These are phyloP conservation scores for Pseudocercospora eumusae DNA, from an alignment of 2,329 filamentous ascomycete genomes.

Conservation along the genomic window DNA sequence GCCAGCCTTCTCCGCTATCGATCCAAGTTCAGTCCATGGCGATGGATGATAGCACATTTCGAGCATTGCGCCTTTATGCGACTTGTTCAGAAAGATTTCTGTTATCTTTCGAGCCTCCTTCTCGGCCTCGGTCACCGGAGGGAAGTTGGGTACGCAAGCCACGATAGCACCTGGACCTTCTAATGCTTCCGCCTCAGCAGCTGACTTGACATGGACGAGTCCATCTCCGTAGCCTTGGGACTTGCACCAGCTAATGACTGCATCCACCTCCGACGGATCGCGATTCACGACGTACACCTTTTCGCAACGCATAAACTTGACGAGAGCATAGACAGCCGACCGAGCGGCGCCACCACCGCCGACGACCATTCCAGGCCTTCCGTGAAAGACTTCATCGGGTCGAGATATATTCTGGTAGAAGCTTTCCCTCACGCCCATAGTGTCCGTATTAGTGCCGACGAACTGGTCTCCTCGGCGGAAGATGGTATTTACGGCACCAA, in stretches of 20 bases:
- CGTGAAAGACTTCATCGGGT: conserved; percentile 54
- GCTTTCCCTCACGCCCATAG: conserved; percentile 73
- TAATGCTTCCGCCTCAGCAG: conserved; percentile 60
- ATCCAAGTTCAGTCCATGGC: conserved; percentile 67
- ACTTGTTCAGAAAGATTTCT: conserved; percentile 52
- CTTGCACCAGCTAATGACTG: conserved; percentile 65
- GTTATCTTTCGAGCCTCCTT: conserved; percentile 59
- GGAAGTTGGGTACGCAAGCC: conserved; percentile 73
- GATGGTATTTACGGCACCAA: conserved; percentile 79
- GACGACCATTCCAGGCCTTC: conserved; percentile 69
- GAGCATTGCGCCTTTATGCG: conserved; percentile 66
- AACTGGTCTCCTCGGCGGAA: conserved; percentile 59
- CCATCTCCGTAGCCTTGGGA: conserved; percentile 60
- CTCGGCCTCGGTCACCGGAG: conserved; percentile 67
- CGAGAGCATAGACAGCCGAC: conserved; percentile 73
- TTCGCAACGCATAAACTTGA: conserved; percentile 67
- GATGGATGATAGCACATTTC: conserved; percentile 84
- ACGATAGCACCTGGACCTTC: conserved; percentile 67
- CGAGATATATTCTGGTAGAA: conserved; percentile 55
- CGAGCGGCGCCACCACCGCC: conserved; percentile 79
- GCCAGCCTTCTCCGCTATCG: conserved; percentile 60
- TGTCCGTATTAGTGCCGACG: conserved; percentile 80
- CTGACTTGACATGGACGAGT: conserved; percentile 62
- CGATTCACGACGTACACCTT: conserved; percentile 77
- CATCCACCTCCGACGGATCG: conserved; percentile 65